Evolutionary conservation across 345 rosid species (phyloP).

Genomic region (Microcos paniculata): DNA sequence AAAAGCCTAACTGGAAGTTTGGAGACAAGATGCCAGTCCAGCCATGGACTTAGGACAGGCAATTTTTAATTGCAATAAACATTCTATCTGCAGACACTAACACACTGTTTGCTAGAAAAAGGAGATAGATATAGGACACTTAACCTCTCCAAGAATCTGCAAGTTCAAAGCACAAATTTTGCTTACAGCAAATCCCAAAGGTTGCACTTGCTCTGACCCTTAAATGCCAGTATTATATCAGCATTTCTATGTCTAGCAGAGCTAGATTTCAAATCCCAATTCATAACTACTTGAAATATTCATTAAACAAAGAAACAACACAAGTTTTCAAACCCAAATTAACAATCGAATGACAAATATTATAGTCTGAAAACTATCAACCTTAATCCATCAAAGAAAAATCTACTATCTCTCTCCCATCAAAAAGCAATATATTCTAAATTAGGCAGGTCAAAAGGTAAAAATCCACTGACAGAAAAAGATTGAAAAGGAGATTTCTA

Average conservation of each 20-base stretch:
- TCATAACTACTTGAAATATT: not conserved
- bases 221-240: not conserved
- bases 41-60: not conserved
- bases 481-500: not conserved
- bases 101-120: not conserved
- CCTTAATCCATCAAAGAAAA: not conserved
- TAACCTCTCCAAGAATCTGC: not conserved
- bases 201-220: not conserved
- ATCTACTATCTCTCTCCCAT: not conserved
- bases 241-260: not conserved
- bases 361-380: not conserved
- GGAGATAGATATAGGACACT: not conserved
- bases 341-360: not conserved
- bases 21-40: not conserved
- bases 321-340: not conserved
- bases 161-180: not conserved
- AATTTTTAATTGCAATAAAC: not conserved
- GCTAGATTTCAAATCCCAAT: not conserved
- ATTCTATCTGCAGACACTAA: not conserved
- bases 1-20: not conserved
- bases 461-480: not conserved
- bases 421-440: not conserved
- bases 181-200: not conserved
- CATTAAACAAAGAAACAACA: not conserved
- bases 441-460: not conserved